Evolutionary conservation across 2,329 filamentous ascomycete genomes (phyloP).

Genomic region (Claviceps digitariae): DNA sequence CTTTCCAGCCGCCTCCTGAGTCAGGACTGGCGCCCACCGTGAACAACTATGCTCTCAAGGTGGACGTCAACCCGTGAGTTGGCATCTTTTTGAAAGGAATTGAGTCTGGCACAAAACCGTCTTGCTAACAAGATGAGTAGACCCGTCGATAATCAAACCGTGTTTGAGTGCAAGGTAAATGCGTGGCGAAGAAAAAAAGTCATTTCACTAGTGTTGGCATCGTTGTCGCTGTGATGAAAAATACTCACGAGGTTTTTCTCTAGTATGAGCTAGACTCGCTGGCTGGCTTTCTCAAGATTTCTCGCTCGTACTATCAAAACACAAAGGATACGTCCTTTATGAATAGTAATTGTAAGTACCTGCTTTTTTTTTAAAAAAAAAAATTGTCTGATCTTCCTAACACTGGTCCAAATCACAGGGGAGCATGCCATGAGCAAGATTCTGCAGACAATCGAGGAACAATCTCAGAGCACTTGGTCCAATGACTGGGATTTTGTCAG

Average conservation of each 20-base stretch:
- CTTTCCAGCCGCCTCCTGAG: conserved; percentile 73
- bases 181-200: background rate
- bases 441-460: conserved; percentile 12
- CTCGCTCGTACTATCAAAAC: conserved; percentile 59
- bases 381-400: conserved; percentile 24
- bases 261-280: conserved; percentile 83
- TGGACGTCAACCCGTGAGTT: conserved; percentile 13
- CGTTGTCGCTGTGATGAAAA: background rate
- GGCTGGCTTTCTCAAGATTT: conserved; percentile 71
- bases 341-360: conserved; percentile 14
- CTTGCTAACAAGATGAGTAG: conserved; percentile 3
- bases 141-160: conserved; percentile 13
- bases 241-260: background rate
- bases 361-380: too few relatives aligned
- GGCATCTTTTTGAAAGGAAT: background rate
- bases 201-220: background rate
- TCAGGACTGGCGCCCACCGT: conserved; percentile 32
- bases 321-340: conserved; percentile 60
- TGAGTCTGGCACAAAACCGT: background rate
- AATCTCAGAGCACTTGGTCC: conserved; percentile 15
- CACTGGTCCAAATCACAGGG: conserved; percentile 43
- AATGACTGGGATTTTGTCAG: conserved; percentile 14
- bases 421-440: conserved; percentile 34
- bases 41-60: conserved; percentile 13
- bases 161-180: conserved; percentile 17